Base-by-base conservation (phyloP, 371 early-diverging fungal species). In the Mucor racemosus region DNA sequence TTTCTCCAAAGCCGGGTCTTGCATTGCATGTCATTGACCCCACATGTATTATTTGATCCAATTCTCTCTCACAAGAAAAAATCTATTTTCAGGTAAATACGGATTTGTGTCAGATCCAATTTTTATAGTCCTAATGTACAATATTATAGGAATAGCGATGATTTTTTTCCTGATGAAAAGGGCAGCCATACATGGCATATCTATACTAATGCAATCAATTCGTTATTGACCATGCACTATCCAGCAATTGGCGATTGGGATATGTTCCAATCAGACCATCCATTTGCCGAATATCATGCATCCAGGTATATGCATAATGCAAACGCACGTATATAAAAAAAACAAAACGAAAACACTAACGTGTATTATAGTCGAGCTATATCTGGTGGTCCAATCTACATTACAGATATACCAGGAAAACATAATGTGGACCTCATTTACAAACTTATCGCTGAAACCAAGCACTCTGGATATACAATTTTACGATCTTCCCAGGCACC, bases 241-340 rank as follows among this genome's bases (percentile, higher is more conserved):
- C 19, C 39, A 3, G 34, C 68, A 2, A 58, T 78, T 13, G 63
- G 70, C 5, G 85, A 85, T 54, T 85, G 82, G 82, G 85, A 85
- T 60, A 85, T 86, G 85, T 86, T 85, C 70, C 80, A 85, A 65
- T 69, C 80, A n/a, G 10, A 48, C 15, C 84, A 84, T 69, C 59
- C 64, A 11, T 85, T 74, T 60, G 78, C 80, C 0, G 67, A 70
- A 36, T 78, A 67, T 59, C 86, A 86, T 71, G 85, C 82, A 4
- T 65, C 78, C 40, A 69, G 69, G 73, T 68, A 67, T 15, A 26
- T 26, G 26, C 26, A 26, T 26, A 26, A 26, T 26, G 26, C 26
- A 26, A 26, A 26, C 26, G 3, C 26, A 3, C 26, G 3, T 26
- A 26, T n/a, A n/a, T n/a, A n/a, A n/a, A n/a, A n/a, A n/a, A n/a